Conservation (phyloP, 78 protist species). For the Polysphondylium violaceum region DNA sequence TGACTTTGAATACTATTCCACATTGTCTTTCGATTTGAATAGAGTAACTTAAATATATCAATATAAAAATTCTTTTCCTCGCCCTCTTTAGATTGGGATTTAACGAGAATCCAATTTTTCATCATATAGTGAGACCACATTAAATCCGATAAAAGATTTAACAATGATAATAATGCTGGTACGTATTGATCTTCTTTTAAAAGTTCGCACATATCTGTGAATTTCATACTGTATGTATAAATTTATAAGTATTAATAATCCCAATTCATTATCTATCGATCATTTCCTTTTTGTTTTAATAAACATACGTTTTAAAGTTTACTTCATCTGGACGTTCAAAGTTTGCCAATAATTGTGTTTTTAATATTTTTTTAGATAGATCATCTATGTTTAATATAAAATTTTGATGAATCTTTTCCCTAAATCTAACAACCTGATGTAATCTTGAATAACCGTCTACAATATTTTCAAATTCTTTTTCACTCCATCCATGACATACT, state of each 20-base stretch:
- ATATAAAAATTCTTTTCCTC: slow-evolving; percentile 36
- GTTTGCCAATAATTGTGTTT: slow-evolving; percentile 10
- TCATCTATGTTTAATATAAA: slow-evolving; percentile 64
- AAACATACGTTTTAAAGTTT: too few relatives aligned
- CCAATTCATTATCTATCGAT: neutral
- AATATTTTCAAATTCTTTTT: slow-evolving; percentile 31
- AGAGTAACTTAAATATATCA: slow-evolving; percentile 31
- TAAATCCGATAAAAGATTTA: slow-evolving; percentile 60
- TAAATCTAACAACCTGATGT: slow-evolving; percentile 2
- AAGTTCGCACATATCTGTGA: slow-evolving; percentile 43
- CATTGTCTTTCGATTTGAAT: slow-evolving; percentile 25
- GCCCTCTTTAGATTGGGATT: neutral
- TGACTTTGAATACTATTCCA: slow-evolving; percentile 72
- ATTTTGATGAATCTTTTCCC: slow-evolving; percentile 49
- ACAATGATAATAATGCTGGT: slow-evolving; percentile 24
- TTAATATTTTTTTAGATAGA: slow-evolving; percentile 45
- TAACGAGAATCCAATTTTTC: slow-evolving; percentile 45
- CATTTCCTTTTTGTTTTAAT: neutral
- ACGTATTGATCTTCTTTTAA: slow-evolving; percentile 77
- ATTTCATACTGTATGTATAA: slow-evolving; percentile 31
- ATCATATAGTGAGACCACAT: slow-evolving; percentile 69
- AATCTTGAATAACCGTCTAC: slow-evolving; percentile 25
- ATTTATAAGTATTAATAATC: neutral
- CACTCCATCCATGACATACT: slow-evolving; percentile 30
- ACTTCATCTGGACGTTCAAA: slow-evolving; percentile 36